Evolutionary conservation across 2,329 filamentous ascomycete genomes (phyloP), one percentile per base, ranked within the genome.

Genomic region (Sporothrix pallida): DNA sequence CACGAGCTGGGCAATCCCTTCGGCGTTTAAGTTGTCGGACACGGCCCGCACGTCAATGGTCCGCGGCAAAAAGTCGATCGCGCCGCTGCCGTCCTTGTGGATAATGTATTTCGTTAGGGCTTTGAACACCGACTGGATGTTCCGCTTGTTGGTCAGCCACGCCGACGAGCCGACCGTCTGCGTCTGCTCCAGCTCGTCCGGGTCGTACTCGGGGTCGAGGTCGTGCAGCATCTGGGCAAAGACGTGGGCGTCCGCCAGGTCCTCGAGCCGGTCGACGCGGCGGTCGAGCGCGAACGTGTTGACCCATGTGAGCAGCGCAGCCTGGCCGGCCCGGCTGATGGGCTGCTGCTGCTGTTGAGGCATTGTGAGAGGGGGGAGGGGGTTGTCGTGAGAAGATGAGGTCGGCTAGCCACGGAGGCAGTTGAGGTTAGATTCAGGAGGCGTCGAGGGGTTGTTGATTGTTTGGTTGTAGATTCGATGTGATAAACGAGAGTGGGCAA

Each of bases 71-170:
- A 75, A 77, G 23, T 76, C 77, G 23, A 77, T 75, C 23, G 72
- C 44, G 46, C 75, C 76, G 74, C 75, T 76, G 46, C 58, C 46
- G 76, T 78, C 77, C 68, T 75, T 76, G 71, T 78, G 76, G 54
- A 78, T 86, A 72, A 89, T 86, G 78, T 89, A 90, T 80, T 97
- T 97, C 2, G 96, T 94, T 1, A 99, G 86, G 12, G 89, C 84
- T 81, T 98, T 98, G 74, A 98, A 87, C 23, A 97, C 90, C 1
- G 93, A 92, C 81, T 99, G 98, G 3, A 97, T 94, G 79, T 99
- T 96, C 69, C 96, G 91, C 20, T 94, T 90, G 83, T 97, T 97
- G 85, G 84, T 82, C 73, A 87, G 79, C 78, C 85, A 84, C 74
- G 83, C 80, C 67, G 83, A 82, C 44, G 82, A 81, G 71, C 83